A percentile compares a stretch with the other conserved stretches of the same genome.
Conservation (phyloP, 306 rosid genomes). For the Sindora glabra region DNA sequence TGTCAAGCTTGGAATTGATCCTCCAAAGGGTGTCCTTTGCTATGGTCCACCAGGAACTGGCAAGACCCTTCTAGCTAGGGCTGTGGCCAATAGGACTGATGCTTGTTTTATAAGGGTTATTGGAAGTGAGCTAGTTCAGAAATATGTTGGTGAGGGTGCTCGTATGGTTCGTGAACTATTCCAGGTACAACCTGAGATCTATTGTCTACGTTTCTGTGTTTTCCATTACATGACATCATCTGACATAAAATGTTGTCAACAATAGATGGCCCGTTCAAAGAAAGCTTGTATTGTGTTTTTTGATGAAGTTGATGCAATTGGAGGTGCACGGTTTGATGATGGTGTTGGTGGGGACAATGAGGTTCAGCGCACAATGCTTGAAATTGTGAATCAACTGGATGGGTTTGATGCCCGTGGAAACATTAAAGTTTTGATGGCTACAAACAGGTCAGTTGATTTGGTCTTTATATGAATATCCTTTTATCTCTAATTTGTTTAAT, state of each 20-base stretch:
- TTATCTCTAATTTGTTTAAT: not conserved
- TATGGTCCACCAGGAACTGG: conserved; percentile 99
- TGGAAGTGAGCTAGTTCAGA: conserved; percentile 98
- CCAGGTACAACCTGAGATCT: conserved; percentile 42
- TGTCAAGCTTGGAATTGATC: conserved; percentile 98
- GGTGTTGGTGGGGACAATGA: conserved; percentile 98
- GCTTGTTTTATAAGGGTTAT: conserved; percentile 97
- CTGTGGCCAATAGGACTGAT: conserved; percentile 98
- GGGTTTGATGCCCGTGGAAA: conserved; percentile 98
- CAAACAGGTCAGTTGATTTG: conserved; percentile 64
- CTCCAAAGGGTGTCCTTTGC: conserved; percentile 99
- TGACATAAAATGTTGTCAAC: conserved; percentile 4
- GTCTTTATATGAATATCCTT: not conserved
- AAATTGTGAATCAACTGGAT: conserved; percentile 96
- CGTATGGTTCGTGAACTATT: conserved; percentile 96
- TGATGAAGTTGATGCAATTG: conserved; percentile 99
- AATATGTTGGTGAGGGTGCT: conserved; percentile 98
- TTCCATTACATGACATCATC: not conserved
- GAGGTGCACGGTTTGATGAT: conserved; percentile 97
- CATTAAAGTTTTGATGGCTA: conserved; percentile 96
- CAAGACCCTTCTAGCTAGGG: conserved; percentile 95
- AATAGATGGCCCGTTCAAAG: conserved; percentile 97
- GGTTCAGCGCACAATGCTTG: conserved; percentile 98
- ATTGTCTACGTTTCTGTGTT: not conserved
- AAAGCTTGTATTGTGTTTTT: conserved; percentile 95